phyloP scores from a whole-genome alignment of 371 early-diverging fungal genomes.

The Chytridium lagenaria region DNA sequence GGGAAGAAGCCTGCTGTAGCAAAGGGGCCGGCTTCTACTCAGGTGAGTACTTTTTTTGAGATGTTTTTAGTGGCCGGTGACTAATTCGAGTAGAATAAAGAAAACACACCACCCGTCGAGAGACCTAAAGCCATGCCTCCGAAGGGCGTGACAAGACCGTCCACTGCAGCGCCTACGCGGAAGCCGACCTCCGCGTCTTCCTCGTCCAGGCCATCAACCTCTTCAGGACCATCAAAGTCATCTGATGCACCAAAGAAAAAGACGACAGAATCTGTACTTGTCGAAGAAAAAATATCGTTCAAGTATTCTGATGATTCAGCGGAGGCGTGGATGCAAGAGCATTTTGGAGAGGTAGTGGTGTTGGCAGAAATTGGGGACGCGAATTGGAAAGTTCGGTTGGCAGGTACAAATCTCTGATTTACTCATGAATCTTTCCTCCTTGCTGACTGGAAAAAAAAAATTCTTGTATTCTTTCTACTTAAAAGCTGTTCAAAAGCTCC shows the following conservation, averaged over 20 bases:
- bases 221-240: slow-evolving; percentile 29
- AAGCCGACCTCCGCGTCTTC: neutral
- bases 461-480: slow-evolving; percentile 16
- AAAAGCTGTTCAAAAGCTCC: slow-evolving; percentile 79
- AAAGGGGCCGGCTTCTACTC: no score
- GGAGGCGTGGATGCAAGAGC: slow-evolving; percentile 55
- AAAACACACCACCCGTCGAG: slow-evolving; percentile 4
- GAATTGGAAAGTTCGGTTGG: slow-evolving; percentile 88
- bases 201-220: neutral
- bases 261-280: slow-evolving; percentile 39
- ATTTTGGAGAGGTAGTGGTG: slow-evolving; percentile 9
- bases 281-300: slow-evolving; percentile 72
- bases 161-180: neutral
- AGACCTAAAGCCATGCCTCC: neutral
- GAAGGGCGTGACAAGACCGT: no score
- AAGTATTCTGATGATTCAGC: slow-evolving; percentile 65
- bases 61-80: no score
- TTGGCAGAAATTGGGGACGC: slow-evolving; percentile 69
- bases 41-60: no score
- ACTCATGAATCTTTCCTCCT: no score
- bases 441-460: neutral
- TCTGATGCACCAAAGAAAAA: slow-evolving; percentile 49
- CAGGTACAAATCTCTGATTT: slow-evolving; percentile 57
- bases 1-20: slow-evolving; percentile 26
- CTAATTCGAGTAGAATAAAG: slow-evolving; percentile 6